phyloP scores from a whole-genome alignment of 2,329 filamentous ascomycete species.

The Fusarium falciforme region DNA sequence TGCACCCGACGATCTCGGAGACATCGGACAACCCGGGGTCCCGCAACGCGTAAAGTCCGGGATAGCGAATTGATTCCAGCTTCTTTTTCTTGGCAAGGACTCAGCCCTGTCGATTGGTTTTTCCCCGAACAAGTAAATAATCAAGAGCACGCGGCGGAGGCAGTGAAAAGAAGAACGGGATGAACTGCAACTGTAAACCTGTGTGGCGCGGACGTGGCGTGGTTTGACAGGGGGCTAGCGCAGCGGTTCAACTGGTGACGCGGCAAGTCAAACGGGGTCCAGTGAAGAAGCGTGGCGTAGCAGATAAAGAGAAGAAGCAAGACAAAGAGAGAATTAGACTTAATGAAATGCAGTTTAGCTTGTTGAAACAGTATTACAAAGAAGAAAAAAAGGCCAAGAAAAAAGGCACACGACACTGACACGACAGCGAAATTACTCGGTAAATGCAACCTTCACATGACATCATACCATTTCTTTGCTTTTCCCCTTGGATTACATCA shows the following conservation, averaged over 20 bases:
- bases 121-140: background rate
- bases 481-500: slow-evolving; percentile 27
- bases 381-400: background rate
- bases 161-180: background rate
- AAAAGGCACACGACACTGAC: background rate
- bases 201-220: background rate
- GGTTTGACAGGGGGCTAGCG: background rate
- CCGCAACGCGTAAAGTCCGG: slow-evolving; percentile 11
- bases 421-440: background rate
- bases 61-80: background rate
- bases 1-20: slow-evolving; percentile 8
- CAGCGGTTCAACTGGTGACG: background rate
- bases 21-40: slow-evolving; percentile 4
- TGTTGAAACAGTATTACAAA: background rate
- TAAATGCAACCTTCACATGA: slow-evolving; percentile 3
- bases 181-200: background rate
- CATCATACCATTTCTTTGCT: background rate
- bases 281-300: background rate
- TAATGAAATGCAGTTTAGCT: background rate
- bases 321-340: background rate
- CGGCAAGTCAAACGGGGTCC: background rate
- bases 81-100: background rate
- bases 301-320: background rate
- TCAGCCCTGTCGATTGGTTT: background rate
- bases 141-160: background rate